A percentile compares a stretch with the other conserved stretches of the same genome.
Conservation (phyloP, 345 rosid genomes). For the Gossypium thurberi region DNA sequence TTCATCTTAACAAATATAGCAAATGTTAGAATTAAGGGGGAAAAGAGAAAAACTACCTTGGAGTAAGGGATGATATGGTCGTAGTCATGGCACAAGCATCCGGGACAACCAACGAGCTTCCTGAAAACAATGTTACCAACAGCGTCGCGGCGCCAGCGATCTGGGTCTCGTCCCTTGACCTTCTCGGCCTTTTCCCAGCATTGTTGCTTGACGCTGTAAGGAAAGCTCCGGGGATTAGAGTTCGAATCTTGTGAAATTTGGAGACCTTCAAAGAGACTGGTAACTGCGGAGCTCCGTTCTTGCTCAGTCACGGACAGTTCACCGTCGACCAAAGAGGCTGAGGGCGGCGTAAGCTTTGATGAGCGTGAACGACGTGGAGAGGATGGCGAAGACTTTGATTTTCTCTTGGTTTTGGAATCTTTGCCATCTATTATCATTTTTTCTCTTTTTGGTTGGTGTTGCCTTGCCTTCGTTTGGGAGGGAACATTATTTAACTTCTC, state of each 20-base stretch:
- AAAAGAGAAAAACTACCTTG: slow-evolving; percentile 40
- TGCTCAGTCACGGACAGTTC: slow-evolving; percentile 24
- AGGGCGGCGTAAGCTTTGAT: slow-evolving; percentile 27
- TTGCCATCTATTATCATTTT: slow-evolving; percentile 38
- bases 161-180: slow-evolving; percentile 78
- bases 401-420: slow-evolving; percentile 24
- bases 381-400: slow-evolving; percentile 25
- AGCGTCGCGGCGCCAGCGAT: slow-evolving; percentile 78
- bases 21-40: not conserved
- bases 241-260: slow-evolving; percentile 29
- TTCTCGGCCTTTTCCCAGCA: slow-evolving; percentile 96
- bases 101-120: slow-evolving; percentile 93
- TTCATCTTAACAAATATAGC: not conserved
- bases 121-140: slow-evolving; percentile 77
- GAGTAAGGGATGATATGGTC: slow-evolving; percentile 93
- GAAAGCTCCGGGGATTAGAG: slow-evolving; percentile 73
- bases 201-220: slow-evolving; percentile 80
- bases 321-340: slow-evolving; percentile 43
- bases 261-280: slow-evolving; percentile 37
- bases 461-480: not conserved
- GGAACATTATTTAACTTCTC: not conserved
- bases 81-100: slow-evolving; percentile 94
- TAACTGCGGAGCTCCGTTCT: slow-evolving; percentile 18
- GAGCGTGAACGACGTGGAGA: slow-evolving; percentile 29
- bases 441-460: not conserved